These are phyloP conservation scores for Mycena albidolilacea DNA, from an alignment of 768 basidiomycete genomes.

Conservation along the genomic window DNA sequence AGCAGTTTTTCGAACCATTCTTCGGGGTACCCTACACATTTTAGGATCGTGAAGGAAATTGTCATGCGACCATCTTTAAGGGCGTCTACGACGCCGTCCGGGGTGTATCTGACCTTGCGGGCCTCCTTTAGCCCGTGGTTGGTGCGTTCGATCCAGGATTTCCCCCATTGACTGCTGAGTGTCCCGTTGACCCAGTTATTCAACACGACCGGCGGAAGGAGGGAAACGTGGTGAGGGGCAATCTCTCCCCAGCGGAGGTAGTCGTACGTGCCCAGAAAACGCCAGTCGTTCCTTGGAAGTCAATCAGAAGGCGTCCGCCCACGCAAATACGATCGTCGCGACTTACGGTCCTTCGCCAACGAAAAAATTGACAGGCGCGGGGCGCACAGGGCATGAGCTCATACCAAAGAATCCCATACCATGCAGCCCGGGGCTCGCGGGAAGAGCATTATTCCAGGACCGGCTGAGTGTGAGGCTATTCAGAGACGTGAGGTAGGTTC, in stretches of 20 bases:
- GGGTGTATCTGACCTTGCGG: constrained; percentile 15
- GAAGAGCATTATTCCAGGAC: constrained; percentile 37
- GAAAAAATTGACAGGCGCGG: constrained; percentile 37
- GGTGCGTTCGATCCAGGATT: constrained; percentile 12
- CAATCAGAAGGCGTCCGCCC: not conserved
- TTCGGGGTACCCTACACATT: constrained; percentile 42
- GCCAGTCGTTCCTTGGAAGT: constrained; percentile 31
- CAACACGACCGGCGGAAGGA: constrained; percentile 28
- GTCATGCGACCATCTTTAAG: constrained; percentile 37
- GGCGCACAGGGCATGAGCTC: not conserved
- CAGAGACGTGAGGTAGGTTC: not conserved
- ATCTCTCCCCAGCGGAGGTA: constrained; percentile 35
- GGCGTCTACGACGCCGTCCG: constrained; percentile 29
- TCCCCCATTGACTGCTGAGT: constrained; percentile 21
- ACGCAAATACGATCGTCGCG: not conserved
- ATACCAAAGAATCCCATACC: constrained; percentile 38
- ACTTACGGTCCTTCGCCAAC: constrained; percentile 29
- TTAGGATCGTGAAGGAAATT: constrained; percentile 41
- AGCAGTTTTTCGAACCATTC: constrained; percentile 40
- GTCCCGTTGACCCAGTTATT: constrained; percentile 29
- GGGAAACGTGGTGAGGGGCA: constrained; percentile 29
- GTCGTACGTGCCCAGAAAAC: constrained; percentile 35
- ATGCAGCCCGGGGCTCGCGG: constrained; percentile 33
- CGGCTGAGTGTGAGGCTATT: constrained; percentile 35
- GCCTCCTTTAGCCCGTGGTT: not conserved